Base-by-base conservation (phyloP, 345 rosid species). In the Jatropha curcas region DNA sequence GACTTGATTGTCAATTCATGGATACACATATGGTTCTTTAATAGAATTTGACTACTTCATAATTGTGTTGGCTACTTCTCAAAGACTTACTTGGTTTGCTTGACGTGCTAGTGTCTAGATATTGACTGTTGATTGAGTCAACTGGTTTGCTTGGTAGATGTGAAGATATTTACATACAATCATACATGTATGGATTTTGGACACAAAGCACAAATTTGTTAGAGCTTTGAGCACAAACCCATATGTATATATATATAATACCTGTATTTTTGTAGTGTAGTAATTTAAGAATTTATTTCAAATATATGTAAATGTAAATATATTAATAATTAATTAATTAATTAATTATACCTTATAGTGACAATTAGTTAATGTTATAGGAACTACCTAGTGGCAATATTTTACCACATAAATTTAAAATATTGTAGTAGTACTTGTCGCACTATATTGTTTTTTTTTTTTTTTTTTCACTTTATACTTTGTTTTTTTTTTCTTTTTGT, bases 1-100 rank as follows among this genome's bases (percentile, higher is more conserved):
- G 86, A 80, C 82, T 83, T 72, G 13, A 50, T 25, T 69, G 69
- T 56, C 82, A 75, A 24, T 50, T 20, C n/a, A 43, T 3, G 50
- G 22, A 35, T 55, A 24, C 35, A 13, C n/a, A 17, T 31, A 7
- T 37, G 76, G 28, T 33, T 33, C 76, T 65, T 60, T 66, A 83
- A 72, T 71, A 41, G 74, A 75, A 68, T 65, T 73, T 82, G 85
- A 82, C 45, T 41, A 9, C 80, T 51, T 52, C 41, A 34, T 60
- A 14, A 41, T 60, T 12, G n/a, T 28, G 56, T 5, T 35, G 41
- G 22, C 5, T 39, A 1, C 60, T 75, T 45, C 45, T 41, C 67
- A 35, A 39, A 11, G 7, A 60, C 46, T 52, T 73, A 41, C 45
- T 41, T 41, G 11, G 13, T 41, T 41, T 41, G 45, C 13, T 41